These are phyloP conservation scores for Chaetomiaceae sp. DNA, from an alignment of 2,329 filamentous ascomycete genomes.

Conservation along the genomic window DNA sequence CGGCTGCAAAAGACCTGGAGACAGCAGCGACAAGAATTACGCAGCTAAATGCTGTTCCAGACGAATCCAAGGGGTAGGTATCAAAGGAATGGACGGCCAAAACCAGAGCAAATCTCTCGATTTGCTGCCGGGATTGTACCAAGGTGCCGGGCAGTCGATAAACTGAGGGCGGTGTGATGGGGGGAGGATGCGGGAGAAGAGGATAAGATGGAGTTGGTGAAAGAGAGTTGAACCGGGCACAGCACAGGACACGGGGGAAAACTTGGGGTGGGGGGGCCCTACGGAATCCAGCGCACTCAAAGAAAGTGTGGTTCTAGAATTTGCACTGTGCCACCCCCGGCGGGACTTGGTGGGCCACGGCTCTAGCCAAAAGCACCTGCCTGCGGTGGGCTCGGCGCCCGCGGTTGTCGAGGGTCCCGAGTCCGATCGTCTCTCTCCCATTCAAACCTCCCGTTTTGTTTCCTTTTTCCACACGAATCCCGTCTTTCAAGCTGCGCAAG, in stretches of 20 bases:
- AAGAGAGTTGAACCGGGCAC: background rate
- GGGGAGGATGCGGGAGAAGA: slow-evolving; percentile 24
- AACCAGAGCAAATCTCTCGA: slow-evolving; percentile 53
- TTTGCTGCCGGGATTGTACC: slow-evolving; percentile 55
- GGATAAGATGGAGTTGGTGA: slow-evolving; percentile 18
- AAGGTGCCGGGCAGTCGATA: slow-evolving; percentile 36
- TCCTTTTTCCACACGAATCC: too few relatives aligned
- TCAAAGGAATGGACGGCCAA: slow-evolving; percentile 58
- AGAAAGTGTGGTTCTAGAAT: too few relatives aligned
- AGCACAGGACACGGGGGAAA: too few relatives aligned
- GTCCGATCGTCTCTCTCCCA: too few relatives aligned
- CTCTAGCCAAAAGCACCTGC: slow-evolving; percentile 11
- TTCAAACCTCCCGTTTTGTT: background rate
- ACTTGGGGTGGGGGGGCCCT: too few relatives aligned
- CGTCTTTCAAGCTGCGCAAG: too few relatives aligned
- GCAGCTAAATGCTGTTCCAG: slow-evolving; percentile 25
- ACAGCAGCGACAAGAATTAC: slow-evolving; percentile 20
- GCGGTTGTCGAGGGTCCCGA: too few relatives aligned
- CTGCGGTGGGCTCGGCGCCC: slow-evolving; percentile 2
- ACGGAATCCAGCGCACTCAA: too few relatives aligned
- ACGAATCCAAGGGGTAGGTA: slow-evolving; percentile 26
- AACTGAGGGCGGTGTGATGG: slow-evolving; percentile 28
- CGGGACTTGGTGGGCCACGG: too few relatives aligned
- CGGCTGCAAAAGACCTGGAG: slow-evolving; percentile 19
- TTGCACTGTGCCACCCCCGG: background rate